phyloP scores from a whole-genome alignment of 202 grass and related monocot species.

The Panicum hallii region DNA sequence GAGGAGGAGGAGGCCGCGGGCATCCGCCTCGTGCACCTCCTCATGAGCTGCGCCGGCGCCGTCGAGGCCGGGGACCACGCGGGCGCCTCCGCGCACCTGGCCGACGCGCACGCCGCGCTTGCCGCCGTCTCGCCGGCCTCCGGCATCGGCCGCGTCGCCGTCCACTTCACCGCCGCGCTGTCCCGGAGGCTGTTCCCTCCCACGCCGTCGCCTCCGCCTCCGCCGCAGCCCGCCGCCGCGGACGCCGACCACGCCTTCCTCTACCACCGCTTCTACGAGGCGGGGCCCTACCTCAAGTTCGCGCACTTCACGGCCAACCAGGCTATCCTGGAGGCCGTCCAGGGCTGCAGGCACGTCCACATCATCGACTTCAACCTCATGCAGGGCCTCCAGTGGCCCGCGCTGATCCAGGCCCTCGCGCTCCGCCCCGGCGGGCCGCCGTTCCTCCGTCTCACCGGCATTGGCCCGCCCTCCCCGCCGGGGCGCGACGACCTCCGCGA shows the following conservation, averaged over 20 bases:
- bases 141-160: conserved; percentile 85
- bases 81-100: conserved; percentile 46
- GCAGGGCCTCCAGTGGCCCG: conserved; percentile 92
- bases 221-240: not conserved
- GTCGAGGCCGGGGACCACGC: conserved; percentile 63
- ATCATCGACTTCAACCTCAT: conserved; percentile 92
- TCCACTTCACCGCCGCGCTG: conserved; percentile 80
- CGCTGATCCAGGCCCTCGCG: conserved; percentile 82
- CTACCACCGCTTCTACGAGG: conserved; percentile 92
- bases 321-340: conserved; percentile 87
- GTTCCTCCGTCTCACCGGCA: conserved; percentile 80
- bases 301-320: conserved; percentile 93
- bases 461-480: conserved; percentile 73
- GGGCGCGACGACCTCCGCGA: conserved; percentile 80
- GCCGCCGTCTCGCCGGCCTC: conserved; percentile 56
- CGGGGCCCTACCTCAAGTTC: conserved; percentile 92
- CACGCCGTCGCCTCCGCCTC: not conserved
- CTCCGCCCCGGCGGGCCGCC: conserved; percentile 79
- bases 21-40: conserved; percentile 77
- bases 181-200: conserved; percentile 61
- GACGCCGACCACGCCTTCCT: conserved; percentile 58
- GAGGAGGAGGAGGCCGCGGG: conserved; percentile 84
- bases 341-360: conserved; percentile 64
- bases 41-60: conserved; percentile 86
- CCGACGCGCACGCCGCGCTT: conserved; percentile 63